phyloP scores from a whole-genome alignment of 306 rosid species.

The Phaseolus lunatus region DNA sequence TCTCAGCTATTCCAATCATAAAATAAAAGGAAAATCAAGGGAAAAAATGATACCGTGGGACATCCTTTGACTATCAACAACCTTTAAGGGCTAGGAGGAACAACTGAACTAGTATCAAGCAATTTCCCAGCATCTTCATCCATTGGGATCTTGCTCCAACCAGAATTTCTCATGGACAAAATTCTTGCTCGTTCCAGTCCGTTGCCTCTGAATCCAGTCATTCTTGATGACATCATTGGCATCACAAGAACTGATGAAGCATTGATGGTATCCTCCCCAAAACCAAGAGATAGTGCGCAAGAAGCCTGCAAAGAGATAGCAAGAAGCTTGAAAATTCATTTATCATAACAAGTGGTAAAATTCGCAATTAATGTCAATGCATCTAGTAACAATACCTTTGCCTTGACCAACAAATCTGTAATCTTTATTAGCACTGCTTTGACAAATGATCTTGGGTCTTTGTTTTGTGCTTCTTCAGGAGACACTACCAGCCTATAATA shows the following conservation, averaged over 20 bases:
- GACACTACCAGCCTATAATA: conserved; percentile 60
- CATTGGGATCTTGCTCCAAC: conserved; percentile 67
- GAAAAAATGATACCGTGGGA: conserved; percentile 33
- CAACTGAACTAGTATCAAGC: conserved; percentile 49
- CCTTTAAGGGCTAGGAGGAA: conserved; percentile 56
- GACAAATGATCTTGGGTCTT: conserved; percentile 60
- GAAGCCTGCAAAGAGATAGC: conserved; percentile 63
- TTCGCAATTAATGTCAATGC: not conserved
- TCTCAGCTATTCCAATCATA: conserved; percentile 43
- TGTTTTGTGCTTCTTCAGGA: conserved; percentile 65
- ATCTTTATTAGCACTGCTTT: conserved; percentile 68
- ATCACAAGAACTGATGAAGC: conserved; percentile 93
- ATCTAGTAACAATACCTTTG: conserved; percentile 69
- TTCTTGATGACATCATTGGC: conserved; percentile 98
- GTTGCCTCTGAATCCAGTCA: conserved; percentile 90
- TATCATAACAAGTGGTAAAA: not conserved
- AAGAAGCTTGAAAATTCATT: conserved; percentile 32
- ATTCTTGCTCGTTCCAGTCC: conserved; percentile 71
- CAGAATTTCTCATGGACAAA: conserved; percentile 68
- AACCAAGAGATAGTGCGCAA: conserved; percentile 75
- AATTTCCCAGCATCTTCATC: conserved; percentile 69
- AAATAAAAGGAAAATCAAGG: conserved; percentile 5
- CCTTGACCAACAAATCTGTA: conserved; percentile 65
- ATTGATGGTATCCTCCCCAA: conserved; percentile 90
- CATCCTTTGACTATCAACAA: conserved; percentile 45